Percentiles rank a stretch among this genome's conserved stretches.
Conservation (phyloP, 2,329 filamentous ascomycete species). For the Pseudogymnoascus destructans region DNA sequence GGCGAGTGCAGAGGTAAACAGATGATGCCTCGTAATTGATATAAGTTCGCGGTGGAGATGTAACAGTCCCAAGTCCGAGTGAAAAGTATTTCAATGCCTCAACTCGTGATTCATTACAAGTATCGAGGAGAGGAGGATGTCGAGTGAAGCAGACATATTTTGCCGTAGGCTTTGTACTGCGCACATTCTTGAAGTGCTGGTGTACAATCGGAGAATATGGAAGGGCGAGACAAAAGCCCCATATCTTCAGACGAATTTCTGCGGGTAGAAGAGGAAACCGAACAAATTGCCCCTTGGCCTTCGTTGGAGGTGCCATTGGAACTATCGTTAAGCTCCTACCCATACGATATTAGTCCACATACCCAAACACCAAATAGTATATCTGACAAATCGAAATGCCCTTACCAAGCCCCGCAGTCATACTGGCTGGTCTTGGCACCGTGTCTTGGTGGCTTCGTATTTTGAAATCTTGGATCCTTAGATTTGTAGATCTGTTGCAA, state of each 20-base stretch:
- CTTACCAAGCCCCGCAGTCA: conserved; percentile 8
- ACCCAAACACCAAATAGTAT: not conserved
- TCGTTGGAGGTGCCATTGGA: not conserved
- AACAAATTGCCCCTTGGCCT: not conserved
- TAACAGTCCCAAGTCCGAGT: not conserved
- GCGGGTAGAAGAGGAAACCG: conserved; percentile 9
- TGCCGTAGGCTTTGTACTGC: conserved; percentile 15
- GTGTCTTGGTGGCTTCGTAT: not conserved
- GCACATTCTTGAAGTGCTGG: conserved; percentile 24
- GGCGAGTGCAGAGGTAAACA: conserved; percentile 5
- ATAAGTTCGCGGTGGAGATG: not conserved
- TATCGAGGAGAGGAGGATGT: conserved; percentile 1
- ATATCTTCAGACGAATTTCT: conserved; percentile 12
- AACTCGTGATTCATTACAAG: not conserved
- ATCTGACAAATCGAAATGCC: not conserved
- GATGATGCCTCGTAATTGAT: not conserved
- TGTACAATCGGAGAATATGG: conserved; percentile 24
- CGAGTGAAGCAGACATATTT: conserved; percentile 10
- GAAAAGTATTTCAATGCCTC: not conserved
- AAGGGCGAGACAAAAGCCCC: conserved; percentile 9
- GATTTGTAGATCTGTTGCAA: not conserved
- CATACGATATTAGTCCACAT: conserved; percentile 1
- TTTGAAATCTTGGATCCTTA: not conserved
- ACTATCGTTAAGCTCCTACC: not conserved
- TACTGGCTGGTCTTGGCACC: conserved; percentile 5